Conservation (phyloP, 2,329 filamentous ascomycete genomes). For the Alternaria dauci region DNA sequence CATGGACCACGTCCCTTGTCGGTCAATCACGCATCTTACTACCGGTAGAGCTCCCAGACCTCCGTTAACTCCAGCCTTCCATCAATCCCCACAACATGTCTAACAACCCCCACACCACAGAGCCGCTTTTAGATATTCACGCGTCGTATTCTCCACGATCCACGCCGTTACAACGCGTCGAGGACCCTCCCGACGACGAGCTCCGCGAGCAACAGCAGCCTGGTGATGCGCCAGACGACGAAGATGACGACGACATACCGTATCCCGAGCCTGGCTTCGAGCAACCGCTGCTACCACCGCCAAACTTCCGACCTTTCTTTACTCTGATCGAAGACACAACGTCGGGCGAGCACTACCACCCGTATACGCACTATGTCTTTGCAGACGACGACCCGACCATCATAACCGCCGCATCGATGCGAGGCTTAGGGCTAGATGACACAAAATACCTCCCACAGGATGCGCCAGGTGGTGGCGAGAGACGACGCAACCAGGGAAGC, state of each 20-base stretch:
- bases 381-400: constrained; percentile 86
- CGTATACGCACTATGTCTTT: constrained; percentile 90
- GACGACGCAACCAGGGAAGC: constrained; percentile 24
- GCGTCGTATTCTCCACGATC: constrained; percentile 37
- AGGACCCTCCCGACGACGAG: constrained; percentile 36
- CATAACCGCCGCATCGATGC: constrained; percentile 71
- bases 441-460: constrained; percentile 50
- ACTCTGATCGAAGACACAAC: constrained; percentile 79
- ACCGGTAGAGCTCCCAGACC: constrained; percentile 33
- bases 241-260: constrained; percentile 41
- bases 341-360: constrained; percentile 80
- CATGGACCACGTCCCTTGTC: constrained; percentile 35
- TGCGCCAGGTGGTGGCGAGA: constrained; percentile 29
- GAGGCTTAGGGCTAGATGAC: constrained; percentile 59
- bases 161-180: constrained; percentile 31
- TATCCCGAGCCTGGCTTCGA: constrained; percentile 47
- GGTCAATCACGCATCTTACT: constrained; percentile 32
- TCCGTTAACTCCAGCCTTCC: constrained; percentile 31
- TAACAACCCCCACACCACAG: constrained; percentile 29
- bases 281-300: constrained; percentile 50
- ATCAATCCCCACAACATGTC: constrained; percentile 40
- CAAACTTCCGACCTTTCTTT: constrained; percentile 81
- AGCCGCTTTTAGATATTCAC: constrained; percentile 26
- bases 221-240: constrained; percentile 27
- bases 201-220: constrained; percentile 28